phyloP scores from a whole-genome alignment of 23 red algal genomes.

The Gracilaria vermiculophylla region DNA sequence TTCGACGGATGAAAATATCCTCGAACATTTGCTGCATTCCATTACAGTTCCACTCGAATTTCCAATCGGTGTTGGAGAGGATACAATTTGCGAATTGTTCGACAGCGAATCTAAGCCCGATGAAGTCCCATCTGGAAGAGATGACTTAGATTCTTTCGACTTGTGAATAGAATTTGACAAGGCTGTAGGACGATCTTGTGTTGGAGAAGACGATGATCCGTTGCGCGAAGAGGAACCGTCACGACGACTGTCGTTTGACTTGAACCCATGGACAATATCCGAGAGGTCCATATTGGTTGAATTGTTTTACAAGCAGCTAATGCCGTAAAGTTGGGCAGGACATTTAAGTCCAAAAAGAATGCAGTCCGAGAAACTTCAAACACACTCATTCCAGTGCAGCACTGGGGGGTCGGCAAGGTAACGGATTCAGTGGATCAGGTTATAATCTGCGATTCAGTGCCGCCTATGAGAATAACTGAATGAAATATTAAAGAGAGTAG shows the following conservation, averaged over 20 bases:
- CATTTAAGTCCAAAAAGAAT: not conserved
- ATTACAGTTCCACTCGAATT: not conserved
- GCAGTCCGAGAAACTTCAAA: too few species aligned
- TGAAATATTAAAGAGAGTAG: too few species aligned
- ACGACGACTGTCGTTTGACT: conserved; percentile 6
- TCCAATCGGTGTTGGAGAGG: not conserved
- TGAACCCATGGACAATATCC: conserved; percentile 33
- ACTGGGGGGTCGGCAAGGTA: too few species aligned
- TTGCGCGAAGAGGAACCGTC: not conserved
- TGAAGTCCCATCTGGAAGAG: not conserved
- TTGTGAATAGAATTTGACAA: not conserved
- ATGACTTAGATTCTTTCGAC: not conserved
- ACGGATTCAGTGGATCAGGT: too few species aligned
- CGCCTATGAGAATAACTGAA: too few species aligned
- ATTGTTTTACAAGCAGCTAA: not conserved
- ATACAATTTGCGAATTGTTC: not conserved
- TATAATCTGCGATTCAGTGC: too few species aligned
- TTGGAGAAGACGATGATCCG: not conserved
- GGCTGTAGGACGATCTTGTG: not conserved
- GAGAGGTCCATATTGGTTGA: conserved; percentile 25
- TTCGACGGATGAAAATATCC: not conserved
- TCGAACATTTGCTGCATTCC: conserved; percentile 6
- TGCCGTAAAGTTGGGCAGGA: not conserved
- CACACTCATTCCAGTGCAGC: too few species aligned
- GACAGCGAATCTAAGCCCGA: not conserved